phyloP scores from a whole-genome alignment of 2,329 filamentous ascomycete genomes.

The Hypoxylon sp. region DNA sequence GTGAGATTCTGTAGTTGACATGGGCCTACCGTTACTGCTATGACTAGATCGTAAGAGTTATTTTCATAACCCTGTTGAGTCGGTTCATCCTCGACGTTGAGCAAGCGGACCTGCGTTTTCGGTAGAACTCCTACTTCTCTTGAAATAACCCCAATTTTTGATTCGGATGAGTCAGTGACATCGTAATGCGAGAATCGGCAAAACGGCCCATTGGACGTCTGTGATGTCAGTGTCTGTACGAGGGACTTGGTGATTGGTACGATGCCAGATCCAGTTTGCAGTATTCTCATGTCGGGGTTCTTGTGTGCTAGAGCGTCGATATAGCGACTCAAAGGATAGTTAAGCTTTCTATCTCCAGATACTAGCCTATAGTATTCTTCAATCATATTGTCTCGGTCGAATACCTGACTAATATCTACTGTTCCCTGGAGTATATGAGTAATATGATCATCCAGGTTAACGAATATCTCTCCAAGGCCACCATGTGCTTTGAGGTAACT shows the following conservation, averaged over 20 bases:
- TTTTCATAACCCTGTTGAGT: neutral
- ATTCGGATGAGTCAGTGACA: neutral
- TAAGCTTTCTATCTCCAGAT: no score
- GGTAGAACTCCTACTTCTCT: neutral
- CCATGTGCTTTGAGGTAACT: no score
- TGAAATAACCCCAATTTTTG: neutral
- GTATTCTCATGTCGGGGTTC: slow-evolving; percentile 1
- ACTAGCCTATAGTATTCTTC: no score
- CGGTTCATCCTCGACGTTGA: neutral
- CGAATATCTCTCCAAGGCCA: no score
- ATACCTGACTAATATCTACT: no score
- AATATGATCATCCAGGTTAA: no score
- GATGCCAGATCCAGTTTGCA: neutral
- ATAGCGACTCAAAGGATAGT: neutral
- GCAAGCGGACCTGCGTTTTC: neutral
- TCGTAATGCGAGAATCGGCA: neutral
- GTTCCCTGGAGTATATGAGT: no score
- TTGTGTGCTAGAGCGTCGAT: slow-evolving; percentile 3
- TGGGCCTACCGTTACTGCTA: neutral
- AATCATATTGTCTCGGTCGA: no score
- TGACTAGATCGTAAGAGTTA: neutral
- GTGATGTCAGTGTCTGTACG: neutral
- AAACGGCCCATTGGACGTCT: neutral
- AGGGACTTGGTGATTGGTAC: neutral
- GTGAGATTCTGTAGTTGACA: no score